Base-by-base conservation (phyloP, 2,329 filamentous ascomycete genomes). In the Akanthomyces muscarius region DNA sequence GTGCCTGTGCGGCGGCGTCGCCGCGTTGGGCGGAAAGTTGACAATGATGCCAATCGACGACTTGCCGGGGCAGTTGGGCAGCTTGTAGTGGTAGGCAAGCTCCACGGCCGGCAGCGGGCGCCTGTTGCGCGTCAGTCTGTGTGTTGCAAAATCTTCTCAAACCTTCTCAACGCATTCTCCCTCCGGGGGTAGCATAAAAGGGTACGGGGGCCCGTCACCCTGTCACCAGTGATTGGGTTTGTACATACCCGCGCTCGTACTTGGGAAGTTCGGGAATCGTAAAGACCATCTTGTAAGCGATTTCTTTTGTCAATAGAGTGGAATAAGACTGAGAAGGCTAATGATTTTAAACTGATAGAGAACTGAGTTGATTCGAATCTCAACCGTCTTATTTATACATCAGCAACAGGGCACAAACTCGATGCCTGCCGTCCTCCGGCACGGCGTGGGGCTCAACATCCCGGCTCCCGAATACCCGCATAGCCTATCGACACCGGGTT, bases 1-100 rank as follows among this genome's bases (percentile, higher is more conserved):
- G 58, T 70, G 68, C 5, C 53, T 63, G 60, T 69, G 68, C 7
- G 68, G 68, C 1, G 68, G 68, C 10, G 68, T 70, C 0, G 64
- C 65, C 0, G 62, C 61, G 42, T 68, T 65, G 45, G 67, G 65
- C 1, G 68, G 66, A 25, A 68, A 68, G 48, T 53, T 66, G 30
- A 69, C 68, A 4, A 66, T 42, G 7, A 70, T 64, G n/a, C 67
- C 68, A 38, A 69, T 59, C 53, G 57, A 61, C 6, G 67, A 66
- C 63, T 66, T 69, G 5, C 66, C 66, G 14, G 66, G 66, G 44
- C 58, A 55, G 58, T 69, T 69, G 48, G 66, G 61, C 21, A 68
- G 65, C 41, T 67, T 66, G 60, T 69, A 64, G 14, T 67, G 55
- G 60, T 64, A 69, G 21, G 65, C 58, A 8, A 66, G 45, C 10